phyloP scores from a whole-genome alignment of 2,329 filamentous ascomycete species.

The Clonostachys rosea region DNA sequence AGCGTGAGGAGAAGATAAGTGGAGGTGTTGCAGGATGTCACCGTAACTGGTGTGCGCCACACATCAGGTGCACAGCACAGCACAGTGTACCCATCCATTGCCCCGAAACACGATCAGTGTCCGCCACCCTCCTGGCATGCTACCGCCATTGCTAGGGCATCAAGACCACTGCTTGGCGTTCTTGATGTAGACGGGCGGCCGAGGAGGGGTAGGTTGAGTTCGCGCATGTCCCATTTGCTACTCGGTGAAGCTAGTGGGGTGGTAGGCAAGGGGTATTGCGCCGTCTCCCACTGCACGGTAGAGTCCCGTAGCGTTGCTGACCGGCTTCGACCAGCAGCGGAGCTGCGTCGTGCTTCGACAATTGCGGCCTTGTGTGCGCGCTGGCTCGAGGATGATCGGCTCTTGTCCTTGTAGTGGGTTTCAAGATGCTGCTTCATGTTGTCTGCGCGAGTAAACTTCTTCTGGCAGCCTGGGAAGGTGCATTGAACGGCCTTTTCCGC shows the following conservation, averaged over 20 bases:
- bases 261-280: constrained; percentile 29
- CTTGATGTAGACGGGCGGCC: constrained; percentile 34
- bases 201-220: constrained; percentile 36
- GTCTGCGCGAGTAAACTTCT: constrained; percentile 77
- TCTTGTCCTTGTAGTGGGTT: constrained; percentile 66
- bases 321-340: constrained; percentile 22
- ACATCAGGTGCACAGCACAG: no score
- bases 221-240: constrained; percentile 41
- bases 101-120: no score
- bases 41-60: no score
- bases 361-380: constrained; percentile 23
- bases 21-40: no score
- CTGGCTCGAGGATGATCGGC: constrained; percentile 31
- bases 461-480: constrained; percentile 65
- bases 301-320: constrained; percentile 8
- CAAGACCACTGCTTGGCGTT: constrained; percentile 47
- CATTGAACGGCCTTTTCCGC: constrained; percentile 72
- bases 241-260: constrained; percentile 28
- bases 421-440: constrained; percentile 86
- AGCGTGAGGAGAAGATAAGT: no score
- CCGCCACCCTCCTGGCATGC: constrained; percentile 40
- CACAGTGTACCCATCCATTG: no score
- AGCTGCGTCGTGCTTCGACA: constrained; percentile 23
- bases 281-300: constrained; percentile 30
- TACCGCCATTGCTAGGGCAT: constrained; percentile 49